Conservation (phyloP, 106 monocot genomes). For the Agapanthus africanus region DNA sequence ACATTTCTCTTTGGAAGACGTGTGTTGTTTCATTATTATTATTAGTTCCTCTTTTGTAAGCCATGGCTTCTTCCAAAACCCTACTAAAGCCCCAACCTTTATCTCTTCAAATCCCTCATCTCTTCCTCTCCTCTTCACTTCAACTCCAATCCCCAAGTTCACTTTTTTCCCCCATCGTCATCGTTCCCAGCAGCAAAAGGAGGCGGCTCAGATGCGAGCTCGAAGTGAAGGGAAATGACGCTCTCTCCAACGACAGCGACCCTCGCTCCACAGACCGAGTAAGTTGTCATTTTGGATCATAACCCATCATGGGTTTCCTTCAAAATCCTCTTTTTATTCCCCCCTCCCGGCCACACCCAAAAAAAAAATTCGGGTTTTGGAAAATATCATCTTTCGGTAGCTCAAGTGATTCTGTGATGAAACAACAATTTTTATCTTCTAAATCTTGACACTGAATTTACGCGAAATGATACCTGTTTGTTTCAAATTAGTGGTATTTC, state of each 20-base stretch:
- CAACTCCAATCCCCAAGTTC: neutral
- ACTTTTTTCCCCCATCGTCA: neutral
- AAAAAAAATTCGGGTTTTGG: too few species aligned
- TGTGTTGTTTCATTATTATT: too few species aligned
- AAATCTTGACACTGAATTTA: neutral
- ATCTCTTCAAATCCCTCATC: neutral
- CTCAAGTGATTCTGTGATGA: too few species aligned
- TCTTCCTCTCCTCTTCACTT: constrained; percentile 1
- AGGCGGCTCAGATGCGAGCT: constrained; percentile 37
- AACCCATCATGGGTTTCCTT: too few species aligned
- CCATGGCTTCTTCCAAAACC: neutral
- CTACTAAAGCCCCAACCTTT: constrained; percentile 6
- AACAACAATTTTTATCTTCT: neutral
- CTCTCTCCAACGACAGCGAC: constrained; percentile 47
- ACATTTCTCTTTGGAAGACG: too few species aligned
- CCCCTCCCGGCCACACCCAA: too few species aligned
- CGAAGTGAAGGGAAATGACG: constrained; percentile 57
- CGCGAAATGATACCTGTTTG: too few species aligned
- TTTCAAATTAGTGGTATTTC: too few species aligned
- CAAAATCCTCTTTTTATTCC: too few species aligned
- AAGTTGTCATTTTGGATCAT: neutral
- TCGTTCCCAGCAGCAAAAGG: neutral
- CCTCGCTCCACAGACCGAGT: constrained; percentile 45
- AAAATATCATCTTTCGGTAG: too few species aligned
- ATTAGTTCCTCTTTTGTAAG: too few species aligned